Base-by-base conservation (phyloP, 768 basidiomycete species). In the Gloeophyllum trabeum region DNA sequence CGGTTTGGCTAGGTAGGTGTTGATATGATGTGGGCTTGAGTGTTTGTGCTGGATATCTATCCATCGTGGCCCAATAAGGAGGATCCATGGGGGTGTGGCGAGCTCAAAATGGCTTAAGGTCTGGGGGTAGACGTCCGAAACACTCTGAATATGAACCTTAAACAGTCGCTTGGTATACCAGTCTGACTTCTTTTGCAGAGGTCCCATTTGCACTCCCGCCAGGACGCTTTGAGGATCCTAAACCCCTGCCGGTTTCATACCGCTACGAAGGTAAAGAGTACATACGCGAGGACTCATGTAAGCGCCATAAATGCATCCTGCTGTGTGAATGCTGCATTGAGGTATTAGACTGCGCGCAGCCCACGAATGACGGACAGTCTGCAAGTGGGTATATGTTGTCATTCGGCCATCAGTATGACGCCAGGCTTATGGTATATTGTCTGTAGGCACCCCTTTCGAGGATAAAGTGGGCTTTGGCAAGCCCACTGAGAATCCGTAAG, bases 141-240 rank as follows among this genome's bases (percentile, higher is more conserved):
- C 5, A 32, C n/a, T n/a, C n/a, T n/a, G n/a, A n/a, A n/a, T n/a
- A n/a, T n/a, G n/a, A n/a, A n/a, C n/a, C n/a, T n/a, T n/a, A n/a
- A n/a, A n/a, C n/a, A n/a, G n/a, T n/a, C n/a, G n/a, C n/a, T n/a
- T n/a, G n/a, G n/a, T 3, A 3, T 4, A 39, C 22, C 19, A 10
- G 16, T 32, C 28, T 32, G 28, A 32, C 16, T 24, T 36, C 16
- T 35, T 28, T 30, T 35, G 12, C 43, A 87, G 82, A 88, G 62
- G 63, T 88, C 41, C 81, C 83, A 4, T 88, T 81, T 53, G 83
- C 78, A 2, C 56, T 81, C 13, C 73, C 80, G 22, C 80, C 81
- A 0, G 58, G 53, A 12, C 68, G 82, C 20, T 87, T 85, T 49
- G 61, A 75, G 39, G 77, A 86, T 51, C 76, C 82, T 3, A 51